Conservation (phyloP, 768 basidiomycete genomes). For the Pholiota molesta region DNA sequence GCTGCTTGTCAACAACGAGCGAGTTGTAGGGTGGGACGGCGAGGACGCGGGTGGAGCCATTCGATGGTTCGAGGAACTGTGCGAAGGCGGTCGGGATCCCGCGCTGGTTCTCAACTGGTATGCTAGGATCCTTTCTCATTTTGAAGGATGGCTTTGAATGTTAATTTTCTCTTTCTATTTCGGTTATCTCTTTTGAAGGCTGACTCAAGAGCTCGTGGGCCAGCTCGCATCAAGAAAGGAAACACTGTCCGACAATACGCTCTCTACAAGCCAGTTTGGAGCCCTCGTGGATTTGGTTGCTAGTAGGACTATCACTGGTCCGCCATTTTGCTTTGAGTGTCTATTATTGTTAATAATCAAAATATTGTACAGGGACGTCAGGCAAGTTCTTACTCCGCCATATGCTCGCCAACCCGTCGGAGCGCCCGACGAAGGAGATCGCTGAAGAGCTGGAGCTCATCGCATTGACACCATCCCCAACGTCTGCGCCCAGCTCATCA, state of each 20-base stretch:
- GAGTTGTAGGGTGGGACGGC: constrained; percentile 70
- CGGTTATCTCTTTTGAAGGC: constrained; percentile 40
- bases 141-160: background rate
- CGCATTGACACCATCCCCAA: constrained; percentile 32
- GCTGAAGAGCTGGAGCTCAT: constrained; percentile 53
- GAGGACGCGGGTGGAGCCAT: constrained; percentile 54
- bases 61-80: constrained; percentile 77
- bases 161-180: background rate
- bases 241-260: constrained; percentile 57
- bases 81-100: constrained; percentile 52
- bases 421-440: constrained; percentile 40
- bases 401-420: constrained; percentile 54
- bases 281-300: constrained; percentile 80
- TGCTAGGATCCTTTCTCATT: background rate
- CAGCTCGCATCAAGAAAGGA: constrained; percentile 64
- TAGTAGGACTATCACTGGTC: constrained; percentile 69
- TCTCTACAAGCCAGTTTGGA: constrained; percentile 69
- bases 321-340: constrained; percentile 9
- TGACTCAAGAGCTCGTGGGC: constrained; percentile 86
- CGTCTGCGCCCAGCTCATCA: constrained; percentile 11
- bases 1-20: constrained; percentile 70
- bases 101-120: constrained; percentile 87
- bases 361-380: constrained; percentile 59
- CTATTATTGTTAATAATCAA: background rate
- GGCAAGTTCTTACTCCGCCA: constrained; percentile 78